Base-by-base conservation (phyloP, 306 rosid species). In the Begonia fuchsioides region DNA sequence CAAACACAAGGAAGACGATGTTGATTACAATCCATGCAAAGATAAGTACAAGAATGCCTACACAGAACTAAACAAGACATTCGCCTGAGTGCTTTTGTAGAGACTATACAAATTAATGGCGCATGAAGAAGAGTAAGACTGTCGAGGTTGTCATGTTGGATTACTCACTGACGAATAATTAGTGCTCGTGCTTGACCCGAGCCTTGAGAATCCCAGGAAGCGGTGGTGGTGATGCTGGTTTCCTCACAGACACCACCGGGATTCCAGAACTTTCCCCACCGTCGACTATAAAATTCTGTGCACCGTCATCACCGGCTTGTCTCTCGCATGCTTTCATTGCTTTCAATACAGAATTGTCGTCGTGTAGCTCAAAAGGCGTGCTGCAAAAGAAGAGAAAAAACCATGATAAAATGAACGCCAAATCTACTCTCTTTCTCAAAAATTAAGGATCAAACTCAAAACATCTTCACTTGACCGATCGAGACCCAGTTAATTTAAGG, bases 331-430 rank as follows among this genome's bases (percentile, higher is more conserved):
- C 77, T 46, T 85, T 71, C 98, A 92, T 92, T 38, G 92, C 96
- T 72, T 82, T 85, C 49, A 85, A 75, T 47, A 84, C 95, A 56
- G 76, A 90, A 59, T 84, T 81, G 73, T 84, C 97, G 13, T 90
- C 95, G 44, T 90, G 97, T 65, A 90, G 82, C 94, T 90, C 95
- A 66, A 90, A 90, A 14, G 97, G 97, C 43, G 97, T 75, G 73
- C 97, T 90, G 76, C 69, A 68, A 26, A 45, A 47, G 17, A 32
- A 38, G 13, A 47, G 17, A 47, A 11, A 47, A 8, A 18, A n/a
- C 35, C 35, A 57, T 13, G n/a, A n/a, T 11, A 45, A 17, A 57
- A 47, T 3, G n/a, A 32, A 14, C 5, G 44, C 44, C 12, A 40
- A 40, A 20, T 20, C 2, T 3, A 1, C 44, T 40, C 11, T 4